Base-by-base conservation (phyloP, 495 filamentous ascomycete genomes). In the Evernia prunastri region DNA sequence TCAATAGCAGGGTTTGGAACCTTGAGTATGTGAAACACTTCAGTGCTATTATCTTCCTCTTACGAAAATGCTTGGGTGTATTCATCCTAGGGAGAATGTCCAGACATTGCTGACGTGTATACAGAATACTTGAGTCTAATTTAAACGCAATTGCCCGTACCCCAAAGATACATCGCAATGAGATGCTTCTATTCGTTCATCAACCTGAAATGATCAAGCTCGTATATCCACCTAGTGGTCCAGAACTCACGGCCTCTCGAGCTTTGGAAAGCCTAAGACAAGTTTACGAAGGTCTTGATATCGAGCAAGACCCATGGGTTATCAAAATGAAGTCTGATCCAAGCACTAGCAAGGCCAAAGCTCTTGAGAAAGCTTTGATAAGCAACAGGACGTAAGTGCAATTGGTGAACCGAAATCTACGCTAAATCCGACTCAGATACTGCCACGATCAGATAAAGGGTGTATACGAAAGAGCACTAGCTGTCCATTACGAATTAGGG, bases 111-210 rank as follows among this genome's bases (percentile, higher is more conserved):
- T 63, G 61, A 63, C 29, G 64, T 18, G 68, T 23, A 5, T n/a
- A 0, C 56, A 88, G 86, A 36, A 71, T 67, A 13, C 84, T 97
- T 27, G 93, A 97, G 71, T 58, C 78, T 29, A 96, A 90, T 66
- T 73, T 97, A 25, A 81, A 94, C 69, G 83, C 91, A 1, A 75
- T 87, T 13, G 86, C 87, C 63, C 86, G 77, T 57, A 88, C 87
- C 1, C 93, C 93, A 1, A 86, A 78, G n/a, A 74, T 79, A 11
- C 82, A 93, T 69, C 84, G 88, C 1, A 80, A 82, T 3, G 90
- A 95, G 70, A 78, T 97, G 9, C 69, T 88, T 36, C 77, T 78
- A 31, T 78, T 86, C 68, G 87, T 88, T 7, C 85, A 90, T 72
- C 82, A 78, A 31, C 93, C 92, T 15, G 68, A 72, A 17, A 72